Percentiles rank a stretch among this genome's conserved stretches.
These are phyloP conservation scores for Austroboletus eburneus DNA, from an alignment of 768 basidiomycete genomes.

Conservation along the genomic window DNA sequence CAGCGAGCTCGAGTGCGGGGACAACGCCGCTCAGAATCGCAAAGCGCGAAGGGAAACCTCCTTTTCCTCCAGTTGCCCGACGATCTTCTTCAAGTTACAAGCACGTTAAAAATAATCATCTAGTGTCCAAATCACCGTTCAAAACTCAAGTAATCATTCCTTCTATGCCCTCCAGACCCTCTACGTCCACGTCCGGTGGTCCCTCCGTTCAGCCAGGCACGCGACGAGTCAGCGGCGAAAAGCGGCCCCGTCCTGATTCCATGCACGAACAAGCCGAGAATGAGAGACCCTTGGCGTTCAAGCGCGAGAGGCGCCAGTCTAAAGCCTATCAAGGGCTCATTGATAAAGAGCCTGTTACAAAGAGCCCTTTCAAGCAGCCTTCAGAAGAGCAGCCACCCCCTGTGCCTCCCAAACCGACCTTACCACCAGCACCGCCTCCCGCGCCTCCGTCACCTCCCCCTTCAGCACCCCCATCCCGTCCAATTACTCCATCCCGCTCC, in stretches of 20 bases:
- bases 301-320: conserved; percentile 71
- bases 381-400: conserved; percentile 30
- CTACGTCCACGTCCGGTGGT: conserved; percentile 10
- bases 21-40: conserved; percentile 71
- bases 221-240: conserved; percentile 69
- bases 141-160: conserved; percentile 60
- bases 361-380: conserved; percentile 67
- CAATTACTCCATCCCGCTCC: conserved; percentile 44
- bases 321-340: conserved; percentile 69
- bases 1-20: conserved; percentile 20
- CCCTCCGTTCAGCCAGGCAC: conserved; percentile 12
- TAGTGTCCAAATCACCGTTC: conserved; percentile 86
- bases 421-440: conserved; percentile 3
- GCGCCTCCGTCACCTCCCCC: conserved; percentile 28
- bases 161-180: conserved; percentile 37
- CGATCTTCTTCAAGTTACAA: conserved; percentile 76
- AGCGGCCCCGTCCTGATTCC: conserved; percentile 67
- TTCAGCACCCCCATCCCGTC: conserved; percentile 40
- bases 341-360: conserved; percentile 73
- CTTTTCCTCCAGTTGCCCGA: conserved; percentile 55
- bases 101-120: conserved; percentile 70
- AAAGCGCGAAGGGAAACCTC: conserved; percentile 54
- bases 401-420: conserved; percentile 22
- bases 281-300: conserved; percentile 64
- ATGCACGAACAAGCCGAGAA: conserved; percentile 71